Evolutionary conservation across 768 basidiomycete species (phyloP), one percentile per base, ranked within the genome.

Genomic region (Lactarius deliciosus): DNA sequence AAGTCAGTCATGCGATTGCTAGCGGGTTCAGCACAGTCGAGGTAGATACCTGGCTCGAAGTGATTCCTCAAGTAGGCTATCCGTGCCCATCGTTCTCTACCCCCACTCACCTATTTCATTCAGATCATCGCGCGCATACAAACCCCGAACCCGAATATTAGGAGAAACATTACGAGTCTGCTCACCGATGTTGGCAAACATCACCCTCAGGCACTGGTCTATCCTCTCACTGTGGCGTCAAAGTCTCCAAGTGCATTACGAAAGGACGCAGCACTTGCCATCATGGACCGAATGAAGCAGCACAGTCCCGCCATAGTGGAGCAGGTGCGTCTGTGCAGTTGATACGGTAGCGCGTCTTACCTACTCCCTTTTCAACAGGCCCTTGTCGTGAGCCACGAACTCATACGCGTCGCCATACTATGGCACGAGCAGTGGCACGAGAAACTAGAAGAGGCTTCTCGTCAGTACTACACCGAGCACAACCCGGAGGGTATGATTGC

Each of bases 361-460:
- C 58, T n/a, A 65, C 63, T 57, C 63, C 60, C 18, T 41, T 65
- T n/a, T 55, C 28, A 66, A 20, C 32, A 94, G 87, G 96, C 95
- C 11, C 79, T 89, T 57, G 75, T 96, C 30, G 94, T 99, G 76
- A 93, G 93, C 74, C 88, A 91, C 36, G 97, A 99, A 75, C 83
- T 99, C 43, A 98, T 98, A 66, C 89, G 97, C 22, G 93, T 98
- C 8, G 96, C 97, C 8, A 98, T 99, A 66, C 80, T 99, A 13
- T 99, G 97, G 97, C 96, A 98, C 72, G 97, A 99, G 76, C 81
- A 95, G 70, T 99, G 97, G 97, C 95, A 98, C 72, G 97, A 99
- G 78, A 95, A 94, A 18, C 81, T 99, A 28, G 97, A 99, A 78
- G 97, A 99, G 76, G 97, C 97, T 7, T 97, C 96, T 8, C 85